A percentile compares a stretch with the other conserved stretches of the same genome.
Evolutionary conservation across 2,329 filamentous ascomycete genomes (phyloP).

Genomic region (Ascochyta viciae-villosae): DNA sequence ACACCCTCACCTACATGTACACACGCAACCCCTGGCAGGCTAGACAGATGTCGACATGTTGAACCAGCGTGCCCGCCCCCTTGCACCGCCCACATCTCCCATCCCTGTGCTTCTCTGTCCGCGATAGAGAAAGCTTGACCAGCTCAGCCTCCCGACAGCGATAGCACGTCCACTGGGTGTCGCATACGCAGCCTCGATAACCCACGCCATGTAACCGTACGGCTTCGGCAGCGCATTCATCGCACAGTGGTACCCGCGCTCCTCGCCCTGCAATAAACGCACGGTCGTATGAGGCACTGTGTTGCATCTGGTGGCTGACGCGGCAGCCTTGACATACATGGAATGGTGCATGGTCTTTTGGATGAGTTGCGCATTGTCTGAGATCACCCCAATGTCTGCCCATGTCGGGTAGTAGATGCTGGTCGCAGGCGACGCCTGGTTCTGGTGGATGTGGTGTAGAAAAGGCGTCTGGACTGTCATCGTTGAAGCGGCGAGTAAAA

Average conservation of each 20-base stretch:
- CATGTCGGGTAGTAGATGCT: neutral
- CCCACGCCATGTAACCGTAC: too few species aligned
- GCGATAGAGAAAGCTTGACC: too few species aligned
- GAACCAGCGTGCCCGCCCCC: too few species aligned
- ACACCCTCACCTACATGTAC: too few species aligned
- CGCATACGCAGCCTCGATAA: too few species aligned
- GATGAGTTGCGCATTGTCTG: neutral
- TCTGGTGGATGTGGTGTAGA: neutral
- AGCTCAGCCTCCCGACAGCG: too few species aligned
- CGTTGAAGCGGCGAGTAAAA: neutral
- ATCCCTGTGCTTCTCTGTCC: too few species aligned
- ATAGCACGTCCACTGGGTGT: too few species aligned
- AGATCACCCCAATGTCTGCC: neutral
- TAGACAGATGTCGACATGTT: too few species aligned
- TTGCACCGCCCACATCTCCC: too few species aligned
- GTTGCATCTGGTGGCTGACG: neutral
- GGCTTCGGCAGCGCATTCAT: too few species aligned
- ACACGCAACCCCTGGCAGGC: too few species aligned
- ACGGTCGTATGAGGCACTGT: neutral
- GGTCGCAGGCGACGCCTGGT: neutral
- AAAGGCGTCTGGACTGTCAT: neutral
- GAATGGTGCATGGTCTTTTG: neutral
- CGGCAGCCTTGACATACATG: neutral
- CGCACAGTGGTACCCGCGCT: neutral
- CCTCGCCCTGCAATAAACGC: neutral